These are phyloP conservation scores for Rutstroemia sp. DNA, from an alignment of 2,329 filamentous ascomycete species.

Conservation along the genomic window DNA sequence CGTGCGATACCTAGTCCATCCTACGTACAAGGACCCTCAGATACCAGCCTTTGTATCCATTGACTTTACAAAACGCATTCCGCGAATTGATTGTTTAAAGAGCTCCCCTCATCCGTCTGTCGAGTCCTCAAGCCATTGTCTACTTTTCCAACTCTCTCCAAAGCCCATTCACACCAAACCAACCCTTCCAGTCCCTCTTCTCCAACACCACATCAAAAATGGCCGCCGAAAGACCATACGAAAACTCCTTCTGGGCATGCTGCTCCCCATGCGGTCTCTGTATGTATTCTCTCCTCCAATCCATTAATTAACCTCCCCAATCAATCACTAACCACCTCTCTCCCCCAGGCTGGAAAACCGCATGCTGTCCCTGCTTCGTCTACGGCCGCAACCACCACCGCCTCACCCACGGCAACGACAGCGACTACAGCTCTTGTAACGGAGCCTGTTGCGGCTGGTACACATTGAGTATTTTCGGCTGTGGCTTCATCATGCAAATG, in stretches of 20 bases:
- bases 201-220: not conserved
- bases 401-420: not conserved
- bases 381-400: constrained; percentile 8
- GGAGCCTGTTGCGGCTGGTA: constrained; percentile 1
- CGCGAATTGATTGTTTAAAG: too few relatives aligned
- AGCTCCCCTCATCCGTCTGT: too few relatives aligned
- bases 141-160: not conserved
- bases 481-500: constrained; percentile 5
- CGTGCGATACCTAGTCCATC: too few relatives aligned
- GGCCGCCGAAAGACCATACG: not conserved
- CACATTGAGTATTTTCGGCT: not conserved
- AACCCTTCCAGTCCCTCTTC: not conserved
- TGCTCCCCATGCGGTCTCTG: constrained; percentile 1
- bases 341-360: not conserved
- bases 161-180: too few relatives aligned
- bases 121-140: too few relatives aligned
- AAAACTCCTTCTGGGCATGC: constrained; percentile 5
- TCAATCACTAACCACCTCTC: not conserved
- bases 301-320: not conserved
- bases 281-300: not conserved
- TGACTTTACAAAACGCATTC: too few relatives aligned
- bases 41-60: too few relatives aligned
- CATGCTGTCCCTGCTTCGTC: constrained; percentile 9
- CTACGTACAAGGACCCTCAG: too few relatives aligned
- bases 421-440: constrained; percentile 1